Conservation (phyloP, 2,329 filamentous ascomycete genomes). For the Zasmidium citrigriseum region DNA sequence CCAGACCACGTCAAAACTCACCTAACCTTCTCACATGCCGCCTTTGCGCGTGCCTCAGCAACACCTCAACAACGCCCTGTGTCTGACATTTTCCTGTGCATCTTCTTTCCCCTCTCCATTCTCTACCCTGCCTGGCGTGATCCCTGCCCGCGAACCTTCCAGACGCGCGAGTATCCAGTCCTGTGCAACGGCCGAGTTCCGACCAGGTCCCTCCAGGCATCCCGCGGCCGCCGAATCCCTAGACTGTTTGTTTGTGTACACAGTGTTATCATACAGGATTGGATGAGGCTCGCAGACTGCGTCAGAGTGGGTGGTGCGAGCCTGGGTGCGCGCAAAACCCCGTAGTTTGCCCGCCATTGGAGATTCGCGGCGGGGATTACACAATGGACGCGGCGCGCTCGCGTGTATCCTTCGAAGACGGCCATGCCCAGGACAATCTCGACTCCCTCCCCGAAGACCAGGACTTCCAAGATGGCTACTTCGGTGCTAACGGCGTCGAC, state of each 20-base stretch:
- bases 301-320: neutral
- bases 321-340: neutral
- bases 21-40: neutral
- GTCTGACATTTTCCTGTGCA: neutral
- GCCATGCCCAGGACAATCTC: neutral
- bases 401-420: slow-evolving; percentile 12
- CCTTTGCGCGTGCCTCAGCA: neutral
- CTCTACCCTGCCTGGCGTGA: neutral
- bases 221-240: neutral
- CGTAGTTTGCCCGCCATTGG: neutral
- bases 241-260: neutral
- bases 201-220: neutral
- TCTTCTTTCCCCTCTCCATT: neutral
- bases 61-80: neutral
- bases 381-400: slow-evolving; percentile 4
- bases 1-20: neutral
- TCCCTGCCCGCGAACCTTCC: neutral
- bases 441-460: neutral
- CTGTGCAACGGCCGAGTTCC: neutral
- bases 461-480: slow-evolving; percentile 26
- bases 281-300: neutral
- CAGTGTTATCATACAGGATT: neutral
- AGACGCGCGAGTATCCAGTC: neutral
- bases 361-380: slow-evolving; percentile 1
- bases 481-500: slow-evolving; percentile 29